A percentile compares a stretch with the other conserved stretches of the same genome.
These are phyloP conservation scores for Monilinia fructigena DNA, from an alignment of 2,329 filamentous ascomycete genomes.

Conservation along the genomic window DNA sequence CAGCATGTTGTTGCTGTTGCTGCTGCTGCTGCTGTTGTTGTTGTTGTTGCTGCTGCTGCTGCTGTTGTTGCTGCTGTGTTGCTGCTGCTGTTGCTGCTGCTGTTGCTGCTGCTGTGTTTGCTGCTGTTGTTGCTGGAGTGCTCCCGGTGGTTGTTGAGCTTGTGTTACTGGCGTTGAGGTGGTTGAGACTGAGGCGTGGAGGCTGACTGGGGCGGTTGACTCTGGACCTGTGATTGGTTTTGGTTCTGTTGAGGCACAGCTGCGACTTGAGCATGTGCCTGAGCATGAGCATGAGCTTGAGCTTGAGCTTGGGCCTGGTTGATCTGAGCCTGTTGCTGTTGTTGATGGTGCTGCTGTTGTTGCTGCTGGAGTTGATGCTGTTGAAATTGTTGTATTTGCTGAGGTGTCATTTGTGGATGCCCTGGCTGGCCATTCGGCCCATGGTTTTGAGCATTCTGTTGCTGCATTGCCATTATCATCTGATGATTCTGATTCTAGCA, in stretches of 20 bases:
- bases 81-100: slow-evolving; percentile 33
- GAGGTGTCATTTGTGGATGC: slow-evolving; percentile 51
- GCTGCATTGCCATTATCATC: slow-evolving; percentile 45
- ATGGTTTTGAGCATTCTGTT: slow-evolving; percentile 47
- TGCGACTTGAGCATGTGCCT: slow-evolving; percentile 41
- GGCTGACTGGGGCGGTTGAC: slow-evolving; percentile 45
- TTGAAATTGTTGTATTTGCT: slow-evolving; percentile 48
- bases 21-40: slow-evolving; percentile 33
- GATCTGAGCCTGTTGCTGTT: slow-evolving; percentile 14
- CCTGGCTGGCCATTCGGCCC: slow-evolving; percentile 44
- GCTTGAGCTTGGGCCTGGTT: slow-evolving; percentile 40
- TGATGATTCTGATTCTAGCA: slow-evolving; percentile 14
- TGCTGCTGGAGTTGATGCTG: slow-evolving; percentile 49
- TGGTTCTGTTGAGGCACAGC: slow-evolving; percentile 50
- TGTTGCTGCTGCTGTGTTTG: slow-evolving; percentile 41
- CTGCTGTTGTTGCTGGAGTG: slow-evolving; percentile 44
- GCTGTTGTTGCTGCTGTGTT: slow-evolving; percentile 32
- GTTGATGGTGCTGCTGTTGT: slow-evolving; percentile 37
- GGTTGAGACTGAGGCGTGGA: slow-evolving; percentile 45
- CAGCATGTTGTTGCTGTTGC: slow-evolving; percentile 31
- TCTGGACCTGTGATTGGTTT: slow-evolving; percentile 46
- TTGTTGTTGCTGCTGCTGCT: slow-evolving; percentile 34
- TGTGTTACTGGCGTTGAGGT: slow-evolving; percentile 42
- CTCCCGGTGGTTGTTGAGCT: slow-evolving; percentile 43
- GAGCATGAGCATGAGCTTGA: slow-evolving; percentile 37